A percentile compares a stretch with the other conserved stretches of the same genome.
Evolutionary conservation across 306 rosid species (phyloP).

Genomic region (Elaeagnus macrophylla): DNA sequence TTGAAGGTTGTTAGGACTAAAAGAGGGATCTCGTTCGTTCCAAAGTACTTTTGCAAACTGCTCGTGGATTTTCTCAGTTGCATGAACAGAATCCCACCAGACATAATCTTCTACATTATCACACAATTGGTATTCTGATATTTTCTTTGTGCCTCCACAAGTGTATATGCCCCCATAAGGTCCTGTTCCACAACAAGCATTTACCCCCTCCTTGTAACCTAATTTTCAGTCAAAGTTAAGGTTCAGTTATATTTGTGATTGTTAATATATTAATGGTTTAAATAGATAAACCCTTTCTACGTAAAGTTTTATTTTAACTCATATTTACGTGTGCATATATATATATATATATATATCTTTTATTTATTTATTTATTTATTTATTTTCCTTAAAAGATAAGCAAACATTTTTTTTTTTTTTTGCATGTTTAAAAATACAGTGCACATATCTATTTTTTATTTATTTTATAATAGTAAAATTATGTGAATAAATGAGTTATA

Average conservation of each 20-base stretch:
- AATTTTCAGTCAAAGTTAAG: constrained; percentile 4
- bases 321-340: no score
- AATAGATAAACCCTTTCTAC: not conserved
- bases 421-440: no score
- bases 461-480: no score
- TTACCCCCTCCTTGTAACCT: constrained; percentile 50
- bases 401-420: no score
- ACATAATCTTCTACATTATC: constrained; percentile 20
- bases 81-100: constrained; percentile 65
- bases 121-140: constrained; percentile 32
- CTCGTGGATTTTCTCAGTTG: constrained; percentile 42
- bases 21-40: constrained; percentile 30
- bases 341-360: no score
- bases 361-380: no score
- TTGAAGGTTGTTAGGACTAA: constrained; percentile 34
- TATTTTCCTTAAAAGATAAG: no score
- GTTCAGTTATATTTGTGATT: not conserved
- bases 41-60: constrained; percentile 38
- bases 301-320: no score
- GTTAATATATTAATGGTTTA: not conserved
- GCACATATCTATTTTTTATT: no score
- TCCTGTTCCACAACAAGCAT: constrained; percentile 61
- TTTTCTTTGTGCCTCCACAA: constrained; percentile 40
- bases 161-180: constrained; percentile 39
- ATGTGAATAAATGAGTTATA: no score